Conservation (phyloP, 148 eudicot species). For the Heliamphora exappendiculata region DNA sequence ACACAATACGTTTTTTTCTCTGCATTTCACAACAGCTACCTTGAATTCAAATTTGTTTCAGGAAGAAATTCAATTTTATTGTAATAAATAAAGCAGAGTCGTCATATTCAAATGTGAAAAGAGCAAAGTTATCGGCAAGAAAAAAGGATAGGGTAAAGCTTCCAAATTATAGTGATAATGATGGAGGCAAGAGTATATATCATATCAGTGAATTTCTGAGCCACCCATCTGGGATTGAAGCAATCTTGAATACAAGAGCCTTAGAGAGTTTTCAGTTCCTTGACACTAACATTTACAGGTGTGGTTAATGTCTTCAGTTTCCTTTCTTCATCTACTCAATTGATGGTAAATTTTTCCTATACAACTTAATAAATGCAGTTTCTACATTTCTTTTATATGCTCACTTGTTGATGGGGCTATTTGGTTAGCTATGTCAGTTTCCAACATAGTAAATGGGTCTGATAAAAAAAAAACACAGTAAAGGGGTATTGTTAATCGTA, state of each 20-base stretch:
- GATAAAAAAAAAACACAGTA: no score
- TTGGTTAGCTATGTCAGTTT: no score
- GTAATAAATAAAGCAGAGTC: slow-evolving; percentile 32
- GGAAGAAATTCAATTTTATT: slow-evolving; percentile 35
- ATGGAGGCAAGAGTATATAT: slow-evolving; percentile 24
- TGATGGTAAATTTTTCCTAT: neutral
- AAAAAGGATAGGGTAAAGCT: slow-evolving; percentile 63
- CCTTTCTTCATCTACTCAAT: neutral
- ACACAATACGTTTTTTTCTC: neutral
- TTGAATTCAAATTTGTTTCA: slow-evolving; percentile 20
- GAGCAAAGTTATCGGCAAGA: slow-evolving; percentile 52
- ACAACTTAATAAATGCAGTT: neutral
- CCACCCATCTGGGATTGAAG: slow-evolving; percentile 73
- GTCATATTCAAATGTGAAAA: slow-evolving; percentile 43
- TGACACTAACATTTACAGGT: slow-evolving; percentile 71
- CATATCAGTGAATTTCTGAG: slow-evolving; percentile 61
- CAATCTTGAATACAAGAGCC: slow-evolving; percentile 64
- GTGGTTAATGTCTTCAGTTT: neutral
- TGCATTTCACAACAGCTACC: neutral
- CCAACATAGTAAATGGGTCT: no score
- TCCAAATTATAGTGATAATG: slow-evolving; percentile 34
- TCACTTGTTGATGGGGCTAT: neutral
- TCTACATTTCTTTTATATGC: neutral
- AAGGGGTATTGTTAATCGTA: no score
- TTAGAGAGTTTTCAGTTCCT: slow-evolving; percentile 51